Evolutionary conservation across 345 rosid genomes (phyloP).

Genomic region (Camelina sativa): DNA sequence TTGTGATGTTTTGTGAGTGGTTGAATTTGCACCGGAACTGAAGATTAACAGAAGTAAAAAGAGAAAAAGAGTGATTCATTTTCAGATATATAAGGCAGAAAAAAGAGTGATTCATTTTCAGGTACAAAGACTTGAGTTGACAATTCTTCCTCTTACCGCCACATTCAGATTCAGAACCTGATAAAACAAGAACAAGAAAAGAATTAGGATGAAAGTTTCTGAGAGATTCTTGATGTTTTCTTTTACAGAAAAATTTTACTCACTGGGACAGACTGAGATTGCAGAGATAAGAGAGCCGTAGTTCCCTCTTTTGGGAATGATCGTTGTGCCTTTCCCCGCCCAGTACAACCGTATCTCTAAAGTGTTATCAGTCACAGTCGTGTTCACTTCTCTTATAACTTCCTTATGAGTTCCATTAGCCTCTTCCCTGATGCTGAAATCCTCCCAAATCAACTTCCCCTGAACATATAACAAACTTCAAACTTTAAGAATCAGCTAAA

Average conservation of each 20-base stretch:
- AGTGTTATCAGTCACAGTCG: slow-evolving; percentile 47
- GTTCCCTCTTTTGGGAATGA: slow-evolving; percentile 53
- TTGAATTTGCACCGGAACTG: slow-evolving; percentile 26
- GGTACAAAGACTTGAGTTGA: neutral
- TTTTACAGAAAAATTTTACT: neutral
- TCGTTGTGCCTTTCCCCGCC: slow-evolving; percentile 73
- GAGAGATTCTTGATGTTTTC: neutral
- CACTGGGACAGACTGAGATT: slow-evolving; percentile 56
- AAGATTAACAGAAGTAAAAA: neutral
- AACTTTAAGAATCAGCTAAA: neutral
- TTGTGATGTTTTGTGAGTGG: slow-evolving; percentile 22
- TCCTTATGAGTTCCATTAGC: slow-evolving; percentile 54
- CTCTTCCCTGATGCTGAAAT: slow-evolving; percentile 55
- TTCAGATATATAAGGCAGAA: neutral
- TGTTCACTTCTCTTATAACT: slow-evolving; percentile 36
- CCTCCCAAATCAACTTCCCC: slow-evolving; percentile 54
- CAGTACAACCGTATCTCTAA: slow-evolving; percentile 66
- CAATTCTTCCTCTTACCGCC: slow-evolving; percentile 38
- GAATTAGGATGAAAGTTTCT: neutral
- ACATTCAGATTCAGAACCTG: slow-evolving; percentile 44
- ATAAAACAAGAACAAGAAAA: slow-evolving; percentile 17
- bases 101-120: neutral
- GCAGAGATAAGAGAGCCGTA: slow-evolving; percentile 79
- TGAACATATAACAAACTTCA: slow-evolving; percentile 25
- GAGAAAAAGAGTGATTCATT: neutral